Conservation (phyloP, 768 basidiomycete species). For the Dendrothele bispora region DNA sequence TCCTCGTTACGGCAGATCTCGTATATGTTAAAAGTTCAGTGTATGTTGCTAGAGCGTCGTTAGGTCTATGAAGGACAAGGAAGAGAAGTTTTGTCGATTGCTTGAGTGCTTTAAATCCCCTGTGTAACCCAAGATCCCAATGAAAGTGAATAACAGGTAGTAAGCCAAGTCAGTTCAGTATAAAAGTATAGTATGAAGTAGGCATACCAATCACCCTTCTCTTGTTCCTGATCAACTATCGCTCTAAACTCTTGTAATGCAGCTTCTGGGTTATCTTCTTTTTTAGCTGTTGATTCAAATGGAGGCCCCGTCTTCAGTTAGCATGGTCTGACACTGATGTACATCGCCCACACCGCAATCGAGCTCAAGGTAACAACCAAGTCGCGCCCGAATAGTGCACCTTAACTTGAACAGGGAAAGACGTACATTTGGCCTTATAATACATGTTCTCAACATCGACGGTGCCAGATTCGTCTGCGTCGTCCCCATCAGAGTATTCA, state of each 20-base stretch:
- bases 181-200: background rate
- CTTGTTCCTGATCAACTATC: slow-evolving; percentile 89
- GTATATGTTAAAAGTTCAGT: slow-evolving; percentile 87
- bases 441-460: slow-evolving; percentile 98
- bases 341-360: no score
- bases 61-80: slow-evolving; percentile 72
- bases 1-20: slow-evolving; percentile 91
- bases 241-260: slow-evolving; percentile 87
- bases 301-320: no score
- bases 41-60: slow-evolving; percentile 86
- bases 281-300: slow-evolving; percentile 73
- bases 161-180: slow-evolving; percentile 2
- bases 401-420: background rate
- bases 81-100: slow-evolving; percentile 96
- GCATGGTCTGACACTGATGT: no score
- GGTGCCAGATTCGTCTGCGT: slow-evolving; percentile 74
- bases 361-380: no score
- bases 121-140: no score
- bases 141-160: no score
- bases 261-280: slow-evolving; percentile 91
- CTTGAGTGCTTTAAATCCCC: slow-evolving; percentile 99
- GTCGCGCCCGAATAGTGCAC: slow-evolving; percentile 5
- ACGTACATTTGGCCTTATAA: slow-evolving; percentile 93
- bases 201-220: slow-evolving; percentile 89
- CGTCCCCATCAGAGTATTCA: slow-evolving; percentile 92